Evolutionary conservation across 345 rosid species (phyloP), one percentile per base, ranked within the genome.

Genomic region (Citropsis articulata): DNA sequence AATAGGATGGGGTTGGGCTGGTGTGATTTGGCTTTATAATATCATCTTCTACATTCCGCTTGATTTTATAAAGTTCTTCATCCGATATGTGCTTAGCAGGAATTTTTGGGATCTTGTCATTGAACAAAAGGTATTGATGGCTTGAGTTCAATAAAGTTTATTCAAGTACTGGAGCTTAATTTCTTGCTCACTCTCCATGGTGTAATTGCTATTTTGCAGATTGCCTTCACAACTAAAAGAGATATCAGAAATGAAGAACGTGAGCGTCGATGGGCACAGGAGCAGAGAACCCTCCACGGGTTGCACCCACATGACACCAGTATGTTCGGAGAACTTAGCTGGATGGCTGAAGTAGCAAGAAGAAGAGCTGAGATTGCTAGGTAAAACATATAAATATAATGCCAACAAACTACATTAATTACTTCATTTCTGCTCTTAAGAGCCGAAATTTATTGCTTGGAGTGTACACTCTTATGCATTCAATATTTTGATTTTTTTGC

Each of bases 1-100:
- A 55, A 83, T 84, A 18, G 93, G 91, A 53, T 90, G 93, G 91
- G 88, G 89, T 42, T 89, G 90, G 89, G 90, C 89, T 24, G 90
- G 92, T 50, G 87, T 88, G 7, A 71, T 88, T 50, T 91, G 95
- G 93, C 86, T 88, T 38, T 86, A 88, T 77, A 88, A 85, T 83
- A 74, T 91, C 67, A 45, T 91, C 73, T 75, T 79, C 76, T 88
- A 86, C 64, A 61, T 91, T 66, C 89, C 85, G 0, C 89, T 88
- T 35, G 91, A 89, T 69, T 78, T 86, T n/a, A 80, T 91, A 64
- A 89, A 89, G 88, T 86, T 89, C 83, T 68, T 87, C 56, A 83
- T 77, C 48, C 87, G 84, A 66, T 90, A 90, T 62, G 88, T 85
- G 59, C 53, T 88, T 19, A 88, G 89, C 7, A 90, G 86, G 25